These are phyloP conservation scores for Blastocystis sp. DNA, from an alignment of 352 stramenopile genomes.

Conservation along the genomic window DNA sequence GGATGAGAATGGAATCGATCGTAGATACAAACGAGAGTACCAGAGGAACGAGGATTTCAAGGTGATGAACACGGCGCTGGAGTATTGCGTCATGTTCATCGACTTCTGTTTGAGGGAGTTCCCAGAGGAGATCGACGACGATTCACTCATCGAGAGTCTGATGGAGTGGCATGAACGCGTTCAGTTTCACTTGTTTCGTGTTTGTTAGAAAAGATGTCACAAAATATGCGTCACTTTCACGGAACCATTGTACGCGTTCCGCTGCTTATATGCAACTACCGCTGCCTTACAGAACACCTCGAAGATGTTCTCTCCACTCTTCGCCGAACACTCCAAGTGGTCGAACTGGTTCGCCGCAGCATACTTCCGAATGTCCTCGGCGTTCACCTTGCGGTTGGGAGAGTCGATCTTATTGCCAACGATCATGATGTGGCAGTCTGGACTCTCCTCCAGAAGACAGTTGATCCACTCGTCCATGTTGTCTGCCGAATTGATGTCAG, in stretches of 20 bases:
- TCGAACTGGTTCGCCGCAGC: conserved; percentile 49
- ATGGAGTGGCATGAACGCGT: background rate
- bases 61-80: conserved; percentile 6
- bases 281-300: conserved; percentile 53
- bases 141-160: background rate
- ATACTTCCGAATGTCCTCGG: conserved; percentile 17
- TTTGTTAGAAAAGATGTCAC: conserved; percentile 14
- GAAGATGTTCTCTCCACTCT: conserved; percentile 54
- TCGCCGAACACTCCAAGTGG: conserved; percentile 36
- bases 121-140: conserved; percentile 32
- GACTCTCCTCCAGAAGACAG: conserved; percentile 40
- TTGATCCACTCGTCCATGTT: conserved; percentile 55
- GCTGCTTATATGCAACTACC: conserved; percentile 38
- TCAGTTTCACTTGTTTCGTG: conserved; percentile 1
- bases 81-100: conserved; percentile 26
- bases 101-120: conserved; percentile 24
- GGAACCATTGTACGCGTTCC: conserved; percentile 27
- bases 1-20: background rate
- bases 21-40: background rate
- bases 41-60: background rate
- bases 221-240: conserved; percentile 54
- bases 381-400: conserved; percentile 14
- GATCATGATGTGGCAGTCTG: conserved; percentile 5
- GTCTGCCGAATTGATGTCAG: background rate
- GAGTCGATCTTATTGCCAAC: conserved; percentile 56